Conservation (phyloP, 495 filamentous ascomycete species). For the Viridothelium virens region DNA sequence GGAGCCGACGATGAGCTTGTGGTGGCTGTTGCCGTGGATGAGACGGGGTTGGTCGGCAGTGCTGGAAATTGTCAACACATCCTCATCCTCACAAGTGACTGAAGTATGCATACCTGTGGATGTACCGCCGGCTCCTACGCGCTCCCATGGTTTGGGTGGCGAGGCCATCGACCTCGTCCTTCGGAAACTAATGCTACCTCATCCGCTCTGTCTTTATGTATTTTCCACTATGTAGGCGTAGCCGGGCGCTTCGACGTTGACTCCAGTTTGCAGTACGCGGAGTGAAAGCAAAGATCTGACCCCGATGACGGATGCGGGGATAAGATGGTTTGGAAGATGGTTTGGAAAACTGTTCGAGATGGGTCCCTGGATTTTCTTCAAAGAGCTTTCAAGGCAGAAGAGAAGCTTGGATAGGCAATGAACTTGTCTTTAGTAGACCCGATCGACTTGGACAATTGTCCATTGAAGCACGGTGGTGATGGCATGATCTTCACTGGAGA, state of each 20-base stretch:
- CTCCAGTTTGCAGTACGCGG: background rate
- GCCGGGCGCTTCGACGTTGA: background rate
- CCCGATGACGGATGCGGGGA: constrained; percentile 9
- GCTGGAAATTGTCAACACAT: background rate
- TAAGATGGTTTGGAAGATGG: background rate
- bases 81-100: background rate
- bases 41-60: background rate
- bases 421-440: no score
- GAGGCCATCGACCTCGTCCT: constrained; percentile 36
- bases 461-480: background rate
- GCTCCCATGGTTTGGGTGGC: constrained; percentile 96
- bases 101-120: constrained; percentile 16
- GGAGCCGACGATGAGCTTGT: constrained; percentile 48
- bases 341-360: background rate
- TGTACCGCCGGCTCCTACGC: constrained; percentile 54
- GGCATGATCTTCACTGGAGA: background rate
- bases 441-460: background rate
- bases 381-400: background rate
- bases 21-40: constrained; percentile 33
- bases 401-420: background rate
- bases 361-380: background rate
- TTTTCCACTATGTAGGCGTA: background rate
- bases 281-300: background rate
- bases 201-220: background rate
- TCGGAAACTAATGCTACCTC: background rate